Conservation (phyloP, 768 basidiomycete species). For the Lactarius akahatsu region DNA sequence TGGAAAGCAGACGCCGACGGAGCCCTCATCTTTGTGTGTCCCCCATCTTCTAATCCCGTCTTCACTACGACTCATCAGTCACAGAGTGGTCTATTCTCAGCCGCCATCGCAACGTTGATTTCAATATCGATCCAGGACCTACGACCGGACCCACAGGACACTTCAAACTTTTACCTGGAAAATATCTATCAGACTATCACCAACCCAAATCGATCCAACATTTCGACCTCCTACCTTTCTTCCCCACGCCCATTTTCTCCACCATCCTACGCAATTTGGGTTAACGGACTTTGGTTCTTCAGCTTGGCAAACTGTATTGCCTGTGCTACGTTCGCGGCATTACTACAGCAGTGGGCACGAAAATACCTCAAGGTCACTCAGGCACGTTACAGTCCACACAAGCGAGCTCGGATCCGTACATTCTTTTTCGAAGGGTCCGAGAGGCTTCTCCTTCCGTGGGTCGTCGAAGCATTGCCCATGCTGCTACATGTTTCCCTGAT, state of each 20-base stretch:
- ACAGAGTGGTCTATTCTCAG: conserved; percentile 7
- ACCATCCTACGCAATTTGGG: not conserved
- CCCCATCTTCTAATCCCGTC: not conserved
- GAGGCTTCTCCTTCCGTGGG: not conserved
- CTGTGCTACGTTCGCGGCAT: not conserved
- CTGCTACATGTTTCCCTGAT: conserved; percentile 15
- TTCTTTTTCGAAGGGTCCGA: not conserved
- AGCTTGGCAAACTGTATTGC: not conserved
- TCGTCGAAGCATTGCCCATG: conserved; percentile 2
- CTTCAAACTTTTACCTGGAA: not conserved
- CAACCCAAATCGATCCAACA: not conserved
- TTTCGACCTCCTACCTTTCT: no score
- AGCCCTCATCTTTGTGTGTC: not conserved
- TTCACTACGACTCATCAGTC: not conserved
- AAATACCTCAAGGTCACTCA: not conserved
- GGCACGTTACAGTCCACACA: not conserved
- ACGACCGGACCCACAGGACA: not conserved
- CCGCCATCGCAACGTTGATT: not conserved
- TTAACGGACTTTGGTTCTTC: not conserved
- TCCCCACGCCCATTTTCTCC: not conserved
- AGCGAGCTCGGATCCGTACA: conserved; percentile 15
- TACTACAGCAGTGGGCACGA: not conserved
- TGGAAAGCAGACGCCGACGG: not conserved
- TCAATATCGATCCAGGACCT: not conserved
- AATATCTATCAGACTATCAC: not conserved